Conservation (phyloP, 768 basidiomycete genomes). For the Rubroboletus pulcherrimus region DNA sequence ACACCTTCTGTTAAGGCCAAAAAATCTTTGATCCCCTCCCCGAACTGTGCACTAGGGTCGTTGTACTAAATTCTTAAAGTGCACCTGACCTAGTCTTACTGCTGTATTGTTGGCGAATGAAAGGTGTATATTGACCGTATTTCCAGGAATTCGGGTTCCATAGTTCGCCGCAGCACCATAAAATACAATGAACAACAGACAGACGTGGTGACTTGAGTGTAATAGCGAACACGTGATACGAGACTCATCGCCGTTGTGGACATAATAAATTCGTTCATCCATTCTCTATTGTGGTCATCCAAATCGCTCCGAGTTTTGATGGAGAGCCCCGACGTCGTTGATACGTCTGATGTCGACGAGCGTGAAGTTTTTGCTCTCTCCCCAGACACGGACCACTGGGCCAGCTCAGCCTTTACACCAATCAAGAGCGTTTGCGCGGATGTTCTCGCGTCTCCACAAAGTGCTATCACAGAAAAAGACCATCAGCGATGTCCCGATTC, state of each 20-base stretch:
- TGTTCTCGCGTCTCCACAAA: slow-evolving; percentile 1
- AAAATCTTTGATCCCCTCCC: background rate
- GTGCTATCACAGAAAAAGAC: background rate
- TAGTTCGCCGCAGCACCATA: background rate
- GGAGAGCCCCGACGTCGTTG: slow-evolving; percentile 43
- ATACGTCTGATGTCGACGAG: slow-evolving; percentile 65
- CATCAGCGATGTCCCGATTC: background rate
- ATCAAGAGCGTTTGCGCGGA: background rate
- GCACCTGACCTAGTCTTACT: slow-evolving; percentile 1
- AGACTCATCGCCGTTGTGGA: background rate
- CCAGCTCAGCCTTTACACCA: background rate
- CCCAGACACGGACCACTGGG: slow-evolving; percentile 5
- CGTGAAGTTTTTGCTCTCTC: slow-evolving; percentile 38
- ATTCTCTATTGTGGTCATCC: background rate
- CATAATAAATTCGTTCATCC: too few species aligned
- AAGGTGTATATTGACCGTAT: slow-evolving; percentile 10
- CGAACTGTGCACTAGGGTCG: background rate
- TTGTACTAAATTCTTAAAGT: slow-evolving; percentile 8
- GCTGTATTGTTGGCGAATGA: slow-evolving; percentile 18
- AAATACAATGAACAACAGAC: background rate
- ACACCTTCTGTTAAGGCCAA: slow-evolving; percentile 9
- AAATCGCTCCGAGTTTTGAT: slow-evolving; percentile 7
- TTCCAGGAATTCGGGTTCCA: background rate
- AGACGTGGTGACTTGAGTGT: background rate
- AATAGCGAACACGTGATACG: slow-evolving; percentile 21